Conservation (phyloP, 148 eudicot genomes). For the Vaccinium darrowii region DNA sequence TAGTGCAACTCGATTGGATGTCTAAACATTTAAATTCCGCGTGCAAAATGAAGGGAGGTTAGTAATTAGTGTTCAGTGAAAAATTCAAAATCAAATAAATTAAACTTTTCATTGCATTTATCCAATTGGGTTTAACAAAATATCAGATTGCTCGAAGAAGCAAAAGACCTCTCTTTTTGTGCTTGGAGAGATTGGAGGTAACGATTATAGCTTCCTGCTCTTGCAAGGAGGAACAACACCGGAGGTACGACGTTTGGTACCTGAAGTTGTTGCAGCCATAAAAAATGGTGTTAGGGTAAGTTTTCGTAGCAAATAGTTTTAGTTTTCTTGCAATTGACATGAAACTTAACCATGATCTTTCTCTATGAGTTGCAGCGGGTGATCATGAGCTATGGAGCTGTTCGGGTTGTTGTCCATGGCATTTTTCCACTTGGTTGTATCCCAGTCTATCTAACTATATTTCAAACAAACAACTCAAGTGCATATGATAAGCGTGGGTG, state of each 20-base stretch:
- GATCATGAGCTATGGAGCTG: conserved; percentile 21
- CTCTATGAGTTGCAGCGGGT: conserved; percentile 19
- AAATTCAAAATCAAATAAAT: neutral
- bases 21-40: neutral
- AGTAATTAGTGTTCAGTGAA: neutral
- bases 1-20: conserved; percentile 3
- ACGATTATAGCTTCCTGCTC: neutral
- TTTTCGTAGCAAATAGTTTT: neutral
- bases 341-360: neutral
- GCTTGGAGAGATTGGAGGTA: neutral
- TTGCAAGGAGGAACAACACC: neutral
- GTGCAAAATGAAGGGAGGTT: neutral
- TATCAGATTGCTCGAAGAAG: neutral
- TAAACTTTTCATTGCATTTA: neutral
- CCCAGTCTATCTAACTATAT: conserved; percentile 24
- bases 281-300: neutral
- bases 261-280: neutral
- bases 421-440: conserved; percentile 26
- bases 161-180: neutral
- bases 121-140: neutral
- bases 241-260: neutral
- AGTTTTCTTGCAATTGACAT: neutral
- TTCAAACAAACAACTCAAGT: neutral
- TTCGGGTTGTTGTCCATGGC: conserved; percentile 28
- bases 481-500: conserved; percentile 11